Base-by-base conservation (phyloP, 441 rosid species). In the Codiaeum variegatum region DNA sequence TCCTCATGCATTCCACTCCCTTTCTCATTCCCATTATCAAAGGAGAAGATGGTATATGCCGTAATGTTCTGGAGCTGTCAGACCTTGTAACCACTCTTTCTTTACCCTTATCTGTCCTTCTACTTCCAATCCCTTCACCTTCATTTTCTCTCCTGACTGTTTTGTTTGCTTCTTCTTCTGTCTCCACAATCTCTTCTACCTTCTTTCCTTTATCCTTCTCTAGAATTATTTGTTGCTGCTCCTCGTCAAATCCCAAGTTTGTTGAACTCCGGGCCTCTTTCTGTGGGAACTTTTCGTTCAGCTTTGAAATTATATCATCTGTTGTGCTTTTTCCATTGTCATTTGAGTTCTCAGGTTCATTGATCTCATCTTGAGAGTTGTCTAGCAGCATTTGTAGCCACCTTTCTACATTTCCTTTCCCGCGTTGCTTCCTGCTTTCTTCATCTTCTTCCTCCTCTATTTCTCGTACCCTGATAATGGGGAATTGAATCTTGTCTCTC, bases 401-500 rank as follows among this genome's bases (percentile, higher is more conserved):
- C 80, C 84, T 90, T 83, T 94, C 98, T 2, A 94, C 87, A 62
- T 94, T 90, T 79, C 91, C 98, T 83, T 89, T 94, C 47, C 99
- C 99, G 0, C 93, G 84, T 71, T 77, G 83, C 79, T 77, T 86
- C 78, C 88, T 84, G 76, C 85, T 85, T 70, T 90, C 92, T 76
- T 90, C 95, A 72, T 90, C 92, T 76, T 90, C 95, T 64, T 88
- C 93, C 78, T 88, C 90, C 62, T 87, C 90, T 32, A 40, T 84
- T 77, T 85, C 87, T 62, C 52, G 76, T 76, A 82, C 86, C 72
- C 77, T 71, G 29, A 68, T 16, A 44, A 54, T 59, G 18, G 84
- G 81, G 58, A 85, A 77, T 71, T 71, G 81, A 18, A 72, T 67
- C 68, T 71, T 77, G 18, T 64, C 73, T 72, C 71, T 78, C 72